Percentiles rank a stretch among this genome's conserved stretches.
Conservation (phyloP, 495 filamentous ascomycete genomes). For the Lindgomyces ingoldianus region DNA sequence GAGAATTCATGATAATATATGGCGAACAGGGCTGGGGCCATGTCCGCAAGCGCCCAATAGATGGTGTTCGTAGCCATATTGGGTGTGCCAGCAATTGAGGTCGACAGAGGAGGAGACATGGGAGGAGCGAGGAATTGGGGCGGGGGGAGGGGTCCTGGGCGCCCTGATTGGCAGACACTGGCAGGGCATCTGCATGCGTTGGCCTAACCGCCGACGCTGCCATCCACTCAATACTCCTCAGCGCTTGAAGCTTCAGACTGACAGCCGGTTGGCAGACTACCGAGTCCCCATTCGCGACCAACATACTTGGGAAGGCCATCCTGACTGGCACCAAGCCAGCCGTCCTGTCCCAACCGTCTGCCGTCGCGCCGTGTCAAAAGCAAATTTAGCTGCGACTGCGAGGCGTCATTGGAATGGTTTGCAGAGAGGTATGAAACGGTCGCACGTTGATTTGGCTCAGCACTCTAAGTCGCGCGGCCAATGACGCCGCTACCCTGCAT, state of each 20-base stretch:
- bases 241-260: slow-evolving; percentile 19
- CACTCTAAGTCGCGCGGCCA: slow-evolving; percentile 20
- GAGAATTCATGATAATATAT: slow-evolving; percentile 26
- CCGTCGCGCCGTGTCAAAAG: slow-evolving; percentile 1
- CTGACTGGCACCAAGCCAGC: slow-evolving; percentile 1
- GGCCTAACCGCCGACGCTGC: slow-evolving; percentile 1
- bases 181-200: neutral
- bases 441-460: slow-evolving; percentile 10
- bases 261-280: neutral
- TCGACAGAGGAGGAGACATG: neutral
- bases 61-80: slow-evolving; percentile 17
- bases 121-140: neutral
- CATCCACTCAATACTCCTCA: slow-evolving; percentile 17
- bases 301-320: neutral
- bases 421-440: slow-evolving; percentile 18
- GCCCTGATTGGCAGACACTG: slow-evolving; percentile 15
- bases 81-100: slow-evolving; percentile 4
- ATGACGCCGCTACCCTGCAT: neutral
- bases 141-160: too few species aligned
- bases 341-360: neutral
- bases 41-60: slow-evolving; percentile 24
- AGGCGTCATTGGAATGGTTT: slow-evolving; percentile 14
- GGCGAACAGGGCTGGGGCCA: neutral
- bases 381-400: slow-evolving; percentile 9
- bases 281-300: neutral